phyloP scores from a whole-genome alignment of 2,329 filamentous ascomycete genomes.

The Xylariaceae sp. region DNA sequence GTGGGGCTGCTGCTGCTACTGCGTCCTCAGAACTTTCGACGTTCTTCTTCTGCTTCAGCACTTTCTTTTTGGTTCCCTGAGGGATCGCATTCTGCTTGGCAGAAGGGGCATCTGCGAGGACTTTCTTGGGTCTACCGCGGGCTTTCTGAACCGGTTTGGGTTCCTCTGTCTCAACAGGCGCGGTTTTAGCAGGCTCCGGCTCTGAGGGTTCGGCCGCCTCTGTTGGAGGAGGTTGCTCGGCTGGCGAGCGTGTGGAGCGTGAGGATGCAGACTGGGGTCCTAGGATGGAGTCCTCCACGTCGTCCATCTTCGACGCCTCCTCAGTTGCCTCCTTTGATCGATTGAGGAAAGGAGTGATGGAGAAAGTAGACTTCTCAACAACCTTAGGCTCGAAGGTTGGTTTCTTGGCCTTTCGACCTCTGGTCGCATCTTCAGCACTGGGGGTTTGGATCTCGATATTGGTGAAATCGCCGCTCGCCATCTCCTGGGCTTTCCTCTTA shows the following conservation, averaged over 20 bases:
- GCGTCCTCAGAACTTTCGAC: slow-evolving; percentile 27
- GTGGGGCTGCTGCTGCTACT: slow-evolving; percentile 25
- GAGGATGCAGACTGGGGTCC: slow-evolving; percentile 14
- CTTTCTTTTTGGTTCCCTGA: slow-evolving; percentile 12
- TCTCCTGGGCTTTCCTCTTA: slow-evolving; percentile 46
- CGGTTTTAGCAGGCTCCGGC: slow-evolving; percentile 17
- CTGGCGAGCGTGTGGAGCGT: neutral
- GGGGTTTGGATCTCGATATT: slow-evolving; percentile 44
- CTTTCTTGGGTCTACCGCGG: slow-evolving; percentile 46
- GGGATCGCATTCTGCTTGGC: slow-evolving; percentile 41
- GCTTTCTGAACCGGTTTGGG: slow-evolving; percentile 33
- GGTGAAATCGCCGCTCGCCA: slow-evolving; percentile 41
- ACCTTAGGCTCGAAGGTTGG: slow-evolving; percentile 53
- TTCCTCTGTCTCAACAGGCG: slow-evolving; percentile 20
- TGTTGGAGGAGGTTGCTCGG: neutral
- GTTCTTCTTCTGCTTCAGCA: slow-evolving; percentile 30
- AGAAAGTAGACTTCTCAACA: slow-evolving; percentile 85
- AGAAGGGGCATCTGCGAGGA: slow-evolving; percentile 42
- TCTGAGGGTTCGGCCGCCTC: slow-evolving; percentile 11
- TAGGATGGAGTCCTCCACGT: slow-evolving; percentile 23
- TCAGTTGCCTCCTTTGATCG: slow-evolving; percentile 59
- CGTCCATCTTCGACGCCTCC: slow-evolving; percentile 24
- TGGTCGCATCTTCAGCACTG: slow-evolving; percentile 33
- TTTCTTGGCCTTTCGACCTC: slow-evolving; percentile 49
- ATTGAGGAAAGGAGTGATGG: slow-evolving; percentile 90